These are phyloP conservation scores for Ganoderma multipileum DNA, from an alignment of 1,284 basidiomycete species.

Conservation along the genomic window DNA sequence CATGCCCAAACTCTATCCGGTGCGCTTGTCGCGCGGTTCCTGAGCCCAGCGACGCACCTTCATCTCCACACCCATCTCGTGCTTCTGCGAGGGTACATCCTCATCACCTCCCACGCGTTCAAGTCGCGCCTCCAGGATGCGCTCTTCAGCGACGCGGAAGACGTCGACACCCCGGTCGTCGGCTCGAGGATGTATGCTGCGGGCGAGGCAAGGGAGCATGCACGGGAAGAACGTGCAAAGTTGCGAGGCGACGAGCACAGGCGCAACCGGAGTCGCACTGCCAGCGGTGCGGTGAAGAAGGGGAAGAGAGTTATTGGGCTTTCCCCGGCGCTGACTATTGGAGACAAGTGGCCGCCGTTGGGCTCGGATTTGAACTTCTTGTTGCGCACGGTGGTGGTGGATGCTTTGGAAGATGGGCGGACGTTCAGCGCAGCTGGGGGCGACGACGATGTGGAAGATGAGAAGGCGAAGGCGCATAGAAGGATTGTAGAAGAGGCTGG, in stretches of 20 bases:
- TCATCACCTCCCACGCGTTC: conserved; percentile 71
- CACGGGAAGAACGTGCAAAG: conserved; percentile 12
- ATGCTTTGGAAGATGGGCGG: conserved; percentile 58
- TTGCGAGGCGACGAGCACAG: conserved; percentile 8
- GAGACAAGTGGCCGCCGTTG: conserved; percentile 84
- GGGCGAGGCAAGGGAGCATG: conserved; percentile 16
- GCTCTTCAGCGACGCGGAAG: conserved; percentile 71
- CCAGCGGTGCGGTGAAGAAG: conserved; percentile 3
- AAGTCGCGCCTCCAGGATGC: conserved; percentile 67
- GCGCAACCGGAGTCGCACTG: conserved; percentile 10
- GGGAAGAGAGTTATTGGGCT: conserved; percentile 75
- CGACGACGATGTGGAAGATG: conserved; percentile 32
- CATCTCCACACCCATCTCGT: conserved; percentile 68
- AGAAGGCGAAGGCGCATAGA: conserved; percentile 33
- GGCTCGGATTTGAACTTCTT: conserved; percentile 84
- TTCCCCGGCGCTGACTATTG: conserved; percentile 70
- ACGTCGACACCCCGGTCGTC: conserved; percentile 43
- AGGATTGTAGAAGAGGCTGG: conserved; percentile 70
- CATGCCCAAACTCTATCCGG: conserved; percentile 67
- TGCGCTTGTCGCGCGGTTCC: conserved; percentile 65
- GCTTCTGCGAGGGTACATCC: conserved; percentile 72
- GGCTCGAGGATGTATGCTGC: conserved; percentile 27
- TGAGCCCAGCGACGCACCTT: conserved; percentile 59
- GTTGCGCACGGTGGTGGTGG: conserved; percentile 80
- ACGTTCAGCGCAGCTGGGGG: conserved; percentile 14